phyloP scores from a whole-genome alignment of 345 rosid genomes.

The Citrus reticulata region DNA sequence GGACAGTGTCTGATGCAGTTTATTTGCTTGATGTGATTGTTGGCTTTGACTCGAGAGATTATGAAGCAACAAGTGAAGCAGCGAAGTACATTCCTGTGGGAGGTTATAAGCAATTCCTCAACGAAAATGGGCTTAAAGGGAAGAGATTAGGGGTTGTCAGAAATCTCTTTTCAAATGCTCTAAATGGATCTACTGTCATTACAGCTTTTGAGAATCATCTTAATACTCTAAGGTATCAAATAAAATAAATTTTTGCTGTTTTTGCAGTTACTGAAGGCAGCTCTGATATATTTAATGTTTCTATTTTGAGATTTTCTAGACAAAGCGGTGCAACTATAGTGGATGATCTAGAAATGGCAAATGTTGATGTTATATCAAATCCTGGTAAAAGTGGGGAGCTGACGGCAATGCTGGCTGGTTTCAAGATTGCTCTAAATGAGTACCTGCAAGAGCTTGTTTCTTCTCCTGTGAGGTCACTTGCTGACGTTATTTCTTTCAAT shows the following conservation, averaged over 20 bases:
- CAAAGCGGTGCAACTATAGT: slow-evolving; percentile 32
- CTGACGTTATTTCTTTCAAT: slow-evolving; percentile 35
- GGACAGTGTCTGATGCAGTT: slow-evolving; percentile 66
- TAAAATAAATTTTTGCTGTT: background rate
- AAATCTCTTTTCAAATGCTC: slow-evolving; percentile 12
- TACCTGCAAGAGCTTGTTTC: slow-evolving; percentile 28
- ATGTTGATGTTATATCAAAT: background rate
- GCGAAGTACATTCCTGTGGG: slow-evolving; percentile 41
- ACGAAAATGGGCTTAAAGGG: slow-evolving; percentile 27
- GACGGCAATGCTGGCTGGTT: slow-evolving; percentile 16
- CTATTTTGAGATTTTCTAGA: background rate
- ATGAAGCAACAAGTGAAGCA: slow-evolving; percentile 41
- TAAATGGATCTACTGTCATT: slow-evolving; percentile 1
- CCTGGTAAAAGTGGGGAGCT: slow-evolving; percentile 9
- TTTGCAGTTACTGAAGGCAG: too few relatives aligned
- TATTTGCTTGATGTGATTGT: slow-evolving; percentile 59
- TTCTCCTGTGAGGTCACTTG: slow-evolving; percentile 36
- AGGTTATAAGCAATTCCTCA: slow-evolving; percentile 37
- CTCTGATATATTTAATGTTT: background rate
- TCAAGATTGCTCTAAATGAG: slow-evolving; percentile 31
- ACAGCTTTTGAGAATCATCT: slow-evolving; percentile 28
- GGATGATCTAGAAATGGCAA: slow-evolving; percentile 24
- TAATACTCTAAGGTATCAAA: slow-evolving; percentile 26
- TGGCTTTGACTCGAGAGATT: slow-evolving; percentile 47
- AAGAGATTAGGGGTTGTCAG: slow-evolving; percentile 35